These are phyloP conservation scores for Phytophthora vignae DNA, from an alignment of 352 stramenopile species.

Conservation along the genomic window DNA sequence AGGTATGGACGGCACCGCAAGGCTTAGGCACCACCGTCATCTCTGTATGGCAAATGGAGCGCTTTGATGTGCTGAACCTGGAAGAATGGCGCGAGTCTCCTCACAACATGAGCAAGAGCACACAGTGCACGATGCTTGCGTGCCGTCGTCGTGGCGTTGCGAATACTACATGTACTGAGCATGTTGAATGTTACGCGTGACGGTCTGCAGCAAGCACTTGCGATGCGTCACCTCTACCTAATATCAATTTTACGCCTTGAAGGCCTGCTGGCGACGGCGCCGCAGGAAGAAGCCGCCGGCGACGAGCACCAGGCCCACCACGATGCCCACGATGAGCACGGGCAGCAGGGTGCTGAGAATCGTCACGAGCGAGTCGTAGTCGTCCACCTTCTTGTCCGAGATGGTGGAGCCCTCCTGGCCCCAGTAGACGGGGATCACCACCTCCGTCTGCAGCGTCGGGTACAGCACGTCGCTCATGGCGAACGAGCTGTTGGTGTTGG, in stretches of 20 bases:
- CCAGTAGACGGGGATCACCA: slow-evolving; percentile 64
- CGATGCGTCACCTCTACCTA: slow-evolving; percentile 17
- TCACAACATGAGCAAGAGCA: neutral
- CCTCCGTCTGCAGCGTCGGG: slow-evolving; percentile 56
- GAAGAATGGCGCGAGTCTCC: neutral
- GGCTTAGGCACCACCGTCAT: neutral
- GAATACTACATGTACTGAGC: slow-evolving; percentile 1
- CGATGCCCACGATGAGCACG: slow-evolving; percentile 59
- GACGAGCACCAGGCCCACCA: slow-evolving; percentile 45
- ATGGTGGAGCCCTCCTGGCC: slow-evolving; percentile 59
- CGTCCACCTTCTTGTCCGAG: slow-evolving; percentile 38
- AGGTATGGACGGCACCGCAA: too few species aligned
- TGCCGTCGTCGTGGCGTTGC: slow-evolving; percentile 15
- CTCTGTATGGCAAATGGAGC: neutral
- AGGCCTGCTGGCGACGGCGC: slow-evolving; percentile 43
- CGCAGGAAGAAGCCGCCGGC: slow-evolving; percentile 48
- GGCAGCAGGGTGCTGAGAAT: slow-evolving; percentile 62
- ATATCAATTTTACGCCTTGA: slow-evolving; percentile 31
- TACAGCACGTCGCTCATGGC: slow-evolving; percentile 72
- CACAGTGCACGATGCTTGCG: slow-evolving; percentile 4
- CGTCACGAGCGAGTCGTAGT: slow-evolving; percentile 53
- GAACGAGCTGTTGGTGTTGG: slow-evolving; percentile 37
- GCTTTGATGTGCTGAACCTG: neutral
- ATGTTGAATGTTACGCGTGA: slow-evolving; percentile 11
- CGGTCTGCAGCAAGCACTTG: slow-evolving; percentile 4